Evolutionary conservation across 495 filamentous ascomycete species (phyloP), one percentile per base, ranked within the genome.

Genomic region (Gamarada debralockiae): DNA sequence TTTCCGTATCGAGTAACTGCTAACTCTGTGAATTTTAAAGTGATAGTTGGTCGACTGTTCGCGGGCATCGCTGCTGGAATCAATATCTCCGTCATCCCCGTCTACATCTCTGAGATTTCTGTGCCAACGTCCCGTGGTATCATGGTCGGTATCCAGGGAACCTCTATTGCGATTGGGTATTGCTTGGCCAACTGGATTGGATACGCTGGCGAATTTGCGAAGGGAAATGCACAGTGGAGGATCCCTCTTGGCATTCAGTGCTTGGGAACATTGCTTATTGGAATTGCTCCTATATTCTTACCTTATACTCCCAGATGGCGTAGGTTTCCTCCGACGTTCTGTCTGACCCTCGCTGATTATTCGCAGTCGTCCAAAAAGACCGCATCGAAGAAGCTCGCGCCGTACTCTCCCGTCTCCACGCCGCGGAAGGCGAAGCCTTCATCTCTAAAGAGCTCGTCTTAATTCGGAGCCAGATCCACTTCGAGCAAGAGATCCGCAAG

Each of bases 161-260:
- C 55, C 33, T 37, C 52, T 46, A 78, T 79, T 43, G 74, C 78
- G 10, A 65, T 77, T n/a, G 79, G 79, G 3, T 79, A 79, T 48
- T 73, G 79, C 20, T 65, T 80, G 22, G 72, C 77, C 2, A 58
- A 54, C 31, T 58, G 56, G 53, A 55, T 62, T 31, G 60, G 60
- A 23, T 62, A 55, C 38, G 60, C 43, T 20, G 47, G 60, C n/a
- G 33, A 41, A 5, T 59, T 48, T 47, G 60, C 56, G 18, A 42
- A 41, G 12, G 57, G 60, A 18, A 44, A 58, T 40, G 37, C 49
- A 20, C 52, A 54, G 37, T 63, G 60, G 60, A 34, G 60, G 21
- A 48, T 63, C 42, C 48, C 57, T 12, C 57, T 63, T n/a, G 60
- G 46, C 20, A 53, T 56, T 17, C 60, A 63, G 38, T 48, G 48